Evolutionary conservation across 2,329 filamentous ascomycete species (phyloP).

Genomic region (Metarhizium humberi): DNA sequence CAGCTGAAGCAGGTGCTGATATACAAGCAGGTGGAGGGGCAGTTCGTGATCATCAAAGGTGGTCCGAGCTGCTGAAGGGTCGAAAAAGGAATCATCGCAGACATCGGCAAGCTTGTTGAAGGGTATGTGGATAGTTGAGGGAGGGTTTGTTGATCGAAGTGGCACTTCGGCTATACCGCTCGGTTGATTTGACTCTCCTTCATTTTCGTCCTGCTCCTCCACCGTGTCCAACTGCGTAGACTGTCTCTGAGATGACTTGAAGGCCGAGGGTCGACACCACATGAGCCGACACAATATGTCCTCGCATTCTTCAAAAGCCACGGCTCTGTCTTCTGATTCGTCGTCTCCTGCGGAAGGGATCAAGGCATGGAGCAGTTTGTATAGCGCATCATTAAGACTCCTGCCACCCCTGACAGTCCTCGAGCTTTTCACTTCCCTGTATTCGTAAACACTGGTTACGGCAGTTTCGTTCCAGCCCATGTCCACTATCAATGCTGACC

Average conservation of each 20-base stretch:
- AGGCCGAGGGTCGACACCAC: slow-evolving; percentile 53
- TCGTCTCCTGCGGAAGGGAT: slow-evolving; percentile 19
- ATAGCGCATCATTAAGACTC: slow-evolving; percentile 59
- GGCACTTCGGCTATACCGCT: slow-evolving; percentile 30
- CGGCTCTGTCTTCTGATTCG: slow-evolving; percentile 22
- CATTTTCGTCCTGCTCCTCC: slow-evolving; percentile 47
- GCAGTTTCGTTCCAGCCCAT: slow-evolving; percentile 88
- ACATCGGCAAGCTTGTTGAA: slow-evolving; percentile 65
- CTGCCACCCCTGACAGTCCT: slow-evolving; percentile 69
- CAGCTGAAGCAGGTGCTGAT: slow-evolving; percentile 63
- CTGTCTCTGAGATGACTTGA: slow-evolving; percentile 23
- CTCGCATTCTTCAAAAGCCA: slow-evolving; percentile 73
- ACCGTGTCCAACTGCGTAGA: slow-evolving; percentile 37
- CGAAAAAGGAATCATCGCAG: slow-evolving; percentile 69
- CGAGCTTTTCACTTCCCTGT: slow-evolving; percentile 64
- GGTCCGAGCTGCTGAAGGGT: slow-evolving; percentile 33
- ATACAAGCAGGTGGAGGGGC: slow-evolving; percentile 67
- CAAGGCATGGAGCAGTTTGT: slow-evolving; percentile 42
- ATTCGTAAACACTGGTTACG: slow-evolving; percentile 83
- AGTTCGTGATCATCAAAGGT: slow-evolving; percentile 82
- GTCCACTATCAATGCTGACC: slow-evolving; percentile 80
- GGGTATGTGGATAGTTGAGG: slow-evolving; percentile 52
- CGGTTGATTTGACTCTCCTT: slow-evolving; percentile 19
- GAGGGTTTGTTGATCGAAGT: slow-evolving; percentile 36
- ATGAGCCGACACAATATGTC: slow-evolving; percentile 66